Conservation (phyloP, 83 land plant species). For the Diphasiastrum complanatum region DNA sequence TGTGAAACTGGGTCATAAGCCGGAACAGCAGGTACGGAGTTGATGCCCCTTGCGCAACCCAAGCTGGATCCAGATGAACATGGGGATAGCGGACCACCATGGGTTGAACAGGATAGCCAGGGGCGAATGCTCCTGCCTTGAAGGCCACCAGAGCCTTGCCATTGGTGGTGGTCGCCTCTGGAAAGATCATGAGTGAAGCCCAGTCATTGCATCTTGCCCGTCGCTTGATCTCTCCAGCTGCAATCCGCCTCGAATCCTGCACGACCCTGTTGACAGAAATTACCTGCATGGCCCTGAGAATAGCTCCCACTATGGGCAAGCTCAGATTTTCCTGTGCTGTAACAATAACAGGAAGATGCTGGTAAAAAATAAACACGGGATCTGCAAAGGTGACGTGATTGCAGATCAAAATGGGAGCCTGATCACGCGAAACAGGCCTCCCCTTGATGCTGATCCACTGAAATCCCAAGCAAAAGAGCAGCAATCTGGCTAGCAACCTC, state of each 20-base stretch:
- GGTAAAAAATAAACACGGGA: slow-evolving; percentile 31
- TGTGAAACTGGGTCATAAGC: slow-evolving; percentile 39
- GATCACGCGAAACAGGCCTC: slow-evolving; percentile 27
- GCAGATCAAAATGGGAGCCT: slow-evolving; percentile 32
- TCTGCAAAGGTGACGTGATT: slow-evolving; percentile 35
- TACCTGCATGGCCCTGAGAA: slow-evolving; percentile 29
- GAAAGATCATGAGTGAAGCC: slow-evolving; percentile 31
- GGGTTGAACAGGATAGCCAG: slow-evolving; percentile 37
- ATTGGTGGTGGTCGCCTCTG: slow-evolving; percentile 39
- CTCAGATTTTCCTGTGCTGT: slow-evolving; percentile 32
- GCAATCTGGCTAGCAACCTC: slow-evolving; percentile 19
- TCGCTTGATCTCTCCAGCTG: slow-evolving; percentile 26
- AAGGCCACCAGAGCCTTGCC: slow-evolving; percentile 29
- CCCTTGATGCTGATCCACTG: slow-evolving; percentile 28
- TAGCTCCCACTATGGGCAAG: slow-evolving; percentile 26
- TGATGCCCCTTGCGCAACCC: slow-evolving; percentile 27
- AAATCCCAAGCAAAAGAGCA: slow-evolving; percentile 27
- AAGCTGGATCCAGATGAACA: slow-evolving; percentile 29
- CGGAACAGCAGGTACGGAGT: slow-evolving; percentile 19
- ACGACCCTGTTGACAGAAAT: slow-evolving; percentile 28
- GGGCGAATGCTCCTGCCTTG: slow-evolving; percentile 38
- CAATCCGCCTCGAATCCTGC: slow-evolving; percentile 25
- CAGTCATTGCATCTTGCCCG: slow-evolving; percentile 31
- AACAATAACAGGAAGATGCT: slow-evolving; percentile 34
- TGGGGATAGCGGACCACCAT: slow-evolving; percentile 31